Evolutionary conservation across 2,329 filamentous ascomycete genomes (phyloP).

Genomic region (Chalara sp.): DNA sequence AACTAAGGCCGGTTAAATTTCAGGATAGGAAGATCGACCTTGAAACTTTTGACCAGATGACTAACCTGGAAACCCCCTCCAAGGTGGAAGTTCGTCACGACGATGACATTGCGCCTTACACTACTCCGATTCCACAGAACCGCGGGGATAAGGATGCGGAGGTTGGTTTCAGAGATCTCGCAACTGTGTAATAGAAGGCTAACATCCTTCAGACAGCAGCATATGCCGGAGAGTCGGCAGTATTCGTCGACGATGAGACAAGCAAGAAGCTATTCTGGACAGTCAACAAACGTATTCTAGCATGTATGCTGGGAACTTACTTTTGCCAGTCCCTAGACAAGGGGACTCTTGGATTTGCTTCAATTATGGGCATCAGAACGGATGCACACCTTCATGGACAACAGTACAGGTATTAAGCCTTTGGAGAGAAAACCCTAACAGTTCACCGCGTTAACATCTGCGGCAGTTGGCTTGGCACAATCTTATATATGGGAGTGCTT

Average conservation of each 20-base stretch:
- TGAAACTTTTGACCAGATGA: too few relatives aligned
- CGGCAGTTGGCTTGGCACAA: slow-evolving; percentile 32
- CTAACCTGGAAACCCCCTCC: too few relatives aligned
- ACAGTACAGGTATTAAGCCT: not conserved
- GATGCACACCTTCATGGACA: slow-evolving; percentile 10
- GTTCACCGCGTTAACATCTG: too few relatives aligned
- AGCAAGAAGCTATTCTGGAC: slow-evolving; percentile 42
- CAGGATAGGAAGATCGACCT: too few relatives aligned
- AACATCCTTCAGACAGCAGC: slow-evolving; percentile 2
- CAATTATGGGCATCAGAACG: slow-evolving; percentile 14
- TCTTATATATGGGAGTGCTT: slow-evolving; percentile 51
- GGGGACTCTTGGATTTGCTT: slow-evolving; percentile 13
- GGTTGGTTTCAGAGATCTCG: too few relatives aligned
- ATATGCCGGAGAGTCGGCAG: slow-evolving; percentile 3
- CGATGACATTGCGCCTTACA: too few relatives aligned
- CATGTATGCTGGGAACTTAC: slow-evolving; percentile 44
- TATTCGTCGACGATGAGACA: slow-evolving; percentile 35
- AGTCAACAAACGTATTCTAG: slow-evolving; percentile 42
- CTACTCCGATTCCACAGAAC: too few relatives aligned
- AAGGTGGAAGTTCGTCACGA: too few relatives aligned
- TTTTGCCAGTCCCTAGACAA: slow-evolving; percentile 31
- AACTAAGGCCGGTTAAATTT: too few relatives aligned
- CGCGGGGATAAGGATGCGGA: too few relatives aligned
- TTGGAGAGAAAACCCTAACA: too few relatives aligned
- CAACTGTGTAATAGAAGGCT: too few relatives aligned